Evolutionary conservation across 2,329 filamentous ascomycete genomes (phyloP).

Genomic region (Arthrobotrys entomopaga): DNA sequence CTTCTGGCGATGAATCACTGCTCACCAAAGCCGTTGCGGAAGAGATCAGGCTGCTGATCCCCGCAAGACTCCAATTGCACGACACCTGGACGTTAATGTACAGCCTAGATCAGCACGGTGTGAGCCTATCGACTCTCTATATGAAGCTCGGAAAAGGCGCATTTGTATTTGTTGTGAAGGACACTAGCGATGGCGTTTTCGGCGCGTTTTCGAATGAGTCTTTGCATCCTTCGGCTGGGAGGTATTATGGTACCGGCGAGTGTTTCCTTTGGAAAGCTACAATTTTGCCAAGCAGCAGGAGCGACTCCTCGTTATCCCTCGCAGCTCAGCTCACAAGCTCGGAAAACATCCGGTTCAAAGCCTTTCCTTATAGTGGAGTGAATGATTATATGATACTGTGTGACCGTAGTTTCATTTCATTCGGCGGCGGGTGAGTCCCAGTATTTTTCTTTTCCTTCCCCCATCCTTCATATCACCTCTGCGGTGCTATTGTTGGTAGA

Average conservation of each 20-base stretch:
- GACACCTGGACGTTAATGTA: constrained; percentile 89
- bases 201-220: constrained; percentile 93
- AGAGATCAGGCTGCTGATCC: constrained; percentile 89
- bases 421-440: constrained; percentile 76
- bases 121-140: constrained; percentile 86
- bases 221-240: constrained; percentile 76
- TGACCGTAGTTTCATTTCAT: constrained; percentile 82
- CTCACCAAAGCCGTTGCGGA: constrained; percentile 81
- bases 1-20: constrained; percentile 62
- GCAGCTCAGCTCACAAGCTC: constrained; percentile 10
- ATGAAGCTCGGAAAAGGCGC: constrained; percentile 78
- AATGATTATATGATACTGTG: constrained; percentile 98
- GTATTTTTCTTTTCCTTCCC: constrained; percentile 12
- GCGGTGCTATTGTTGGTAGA: neutral
- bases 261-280: constrained; percentile 90
- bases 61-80: constrained; percentile 83
- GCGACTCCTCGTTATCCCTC: constrained; percentile 57
- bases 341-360: constrained; percentile 83
- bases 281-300: constrained; percentile 66
- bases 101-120: constrained; percentile 90
- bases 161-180: constrained; percentile 87
- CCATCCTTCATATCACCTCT: neutral
- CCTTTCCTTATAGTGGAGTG: constrained; percentile 92
- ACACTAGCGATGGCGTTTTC: constrained; percentile 75
- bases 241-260: constrained; percentile 96